A percentile compares a stretch with the other conserved stretches of the same genome.
phyloP scores from a whole-genome alignment of 371 early-diverging fungal genomes.

The Nematocida major region DNA sequence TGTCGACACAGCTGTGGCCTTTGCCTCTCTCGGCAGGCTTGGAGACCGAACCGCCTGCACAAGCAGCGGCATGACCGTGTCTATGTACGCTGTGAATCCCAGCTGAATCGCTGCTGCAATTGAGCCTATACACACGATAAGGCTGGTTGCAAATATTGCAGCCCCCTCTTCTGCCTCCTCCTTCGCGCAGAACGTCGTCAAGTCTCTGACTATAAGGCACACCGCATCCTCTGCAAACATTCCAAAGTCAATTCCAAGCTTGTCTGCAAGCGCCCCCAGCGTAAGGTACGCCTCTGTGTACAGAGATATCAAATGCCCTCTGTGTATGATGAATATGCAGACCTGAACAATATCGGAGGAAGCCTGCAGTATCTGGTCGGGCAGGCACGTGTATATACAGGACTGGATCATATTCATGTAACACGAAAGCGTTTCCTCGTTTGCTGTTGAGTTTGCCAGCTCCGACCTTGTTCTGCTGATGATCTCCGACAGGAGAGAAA shows the following conservation, averaged over 20 bases:
- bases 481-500: conserved; percentile 38
- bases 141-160: conserved; percentile 44
- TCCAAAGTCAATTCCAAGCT: conserved; percentile 34
- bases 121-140: conserved; percentile 57
- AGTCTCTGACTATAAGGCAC: conserved; percentile 54
- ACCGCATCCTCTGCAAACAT: conserved; percentile 38
- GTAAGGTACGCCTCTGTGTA: conserved; percentile 62
- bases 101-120: conserved; percentile 53
- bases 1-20: conserved; percentile 80
- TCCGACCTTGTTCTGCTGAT: conserved; percentile 37
- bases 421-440: conserved; percentile 59
- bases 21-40: conserved; percentile 65
- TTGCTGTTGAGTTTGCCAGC: conserved; percentile 11
- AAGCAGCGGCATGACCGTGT: conserved; percentile 47
- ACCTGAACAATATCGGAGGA: conserved; percentile 11
- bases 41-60: conserved; percentile 43
- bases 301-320: background rate
- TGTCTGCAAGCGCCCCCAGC: conserved; percentile 38
- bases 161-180: conserved; percentile 8
- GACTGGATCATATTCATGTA: conserved; percentile 55
- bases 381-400: background rate
- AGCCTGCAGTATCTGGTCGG: background rate
- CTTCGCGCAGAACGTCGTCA: background rate
- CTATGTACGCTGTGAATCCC: conserved; percentile 53
- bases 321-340: conserved; percentile 47